These are phyloP conservation scores for Larix kaempferi DNA, from an alignment of 75 land plant species.

Conservation along the genomic window DNA sequence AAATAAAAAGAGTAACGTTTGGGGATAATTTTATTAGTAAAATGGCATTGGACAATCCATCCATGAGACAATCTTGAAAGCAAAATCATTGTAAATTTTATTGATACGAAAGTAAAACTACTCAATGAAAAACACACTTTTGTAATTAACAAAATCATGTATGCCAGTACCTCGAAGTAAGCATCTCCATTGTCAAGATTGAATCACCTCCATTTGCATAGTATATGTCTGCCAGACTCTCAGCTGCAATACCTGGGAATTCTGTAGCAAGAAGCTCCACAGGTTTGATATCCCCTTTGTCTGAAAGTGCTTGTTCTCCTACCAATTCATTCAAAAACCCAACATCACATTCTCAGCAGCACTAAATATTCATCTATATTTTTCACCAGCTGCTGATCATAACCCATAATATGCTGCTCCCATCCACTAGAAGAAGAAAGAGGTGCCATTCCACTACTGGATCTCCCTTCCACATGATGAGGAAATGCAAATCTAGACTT, in stretches of 20 bases:
- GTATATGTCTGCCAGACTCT: conserved; percentile 87
- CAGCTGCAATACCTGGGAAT: conserved; percentile 86
- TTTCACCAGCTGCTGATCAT: conserved; percentile 31
- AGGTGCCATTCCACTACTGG: conserved; percentile 10
- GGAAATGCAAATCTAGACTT: conserved; percentile 28
- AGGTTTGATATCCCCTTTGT: conserved; percentile 39
- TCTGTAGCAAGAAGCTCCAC: conserved; percentile 59
- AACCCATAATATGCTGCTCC: conserved; percentile 26
- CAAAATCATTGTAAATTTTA: too few relatives aligned
- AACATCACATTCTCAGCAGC: conserved; percentile 29
- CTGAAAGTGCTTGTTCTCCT: conserved; percentile 26
- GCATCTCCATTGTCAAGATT: conserved; percentile 81
- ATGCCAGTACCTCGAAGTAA: conserved; percentile 72
- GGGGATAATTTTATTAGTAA: not conserved
- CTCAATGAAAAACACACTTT: not conserved
- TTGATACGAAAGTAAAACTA: not conserved
- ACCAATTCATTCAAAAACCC: conserved; percentile 34
- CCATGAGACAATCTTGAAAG: not conserved
- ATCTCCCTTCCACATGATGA: conserved; percentile 31
- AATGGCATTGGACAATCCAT: not conserved
- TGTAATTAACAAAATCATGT: too few relatives aligned
- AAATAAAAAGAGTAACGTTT: too few relatives aligned
- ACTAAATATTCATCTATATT: conserved; percentile 24
- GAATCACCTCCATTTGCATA: conserved; percentile 78
- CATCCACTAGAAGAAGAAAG: conserved; percentile 19